These are phyloP conservation scores for Primulina tabacum DNA, from an alignment of 257 asterid species.

Conservation along the genomic window DNA sequence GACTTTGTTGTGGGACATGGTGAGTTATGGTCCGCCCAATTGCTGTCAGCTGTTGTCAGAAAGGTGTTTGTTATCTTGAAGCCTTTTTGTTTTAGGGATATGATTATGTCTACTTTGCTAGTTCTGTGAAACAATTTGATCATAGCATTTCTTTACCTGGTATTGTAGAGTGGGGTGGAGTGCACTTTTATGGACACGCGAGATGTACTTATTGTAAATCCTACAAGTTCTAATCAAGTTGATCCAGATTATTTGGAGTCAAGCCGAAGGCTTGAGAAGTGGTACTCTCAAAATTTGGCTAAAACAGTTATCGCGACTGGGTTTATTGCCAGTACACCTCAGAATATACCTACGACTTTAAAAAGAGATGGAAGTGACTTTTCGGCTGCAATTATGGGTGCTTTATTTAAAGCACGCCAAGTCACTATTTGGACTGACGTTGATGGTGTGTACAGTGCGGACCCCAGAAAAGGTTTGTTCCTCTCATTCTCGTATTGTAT, in stretches of 20 bases:
- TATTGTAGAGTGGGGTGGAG: constrained; percentile 61
- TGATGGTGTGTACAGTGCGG: constrained; percentile 97
- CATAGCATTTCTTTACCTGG: constrained; percentile 17
- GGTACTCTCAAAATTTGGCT: constrained; percentile 67
- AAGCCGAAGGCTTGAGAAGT: constrained; percentile 64
- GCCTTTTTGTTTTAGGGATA: constrained; percentile 5
- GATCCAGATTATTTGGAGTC: constrained; percentile 94
- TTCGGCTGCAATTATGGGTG: constrained; percentile 98
- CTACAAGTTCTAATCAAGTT: constrained; percentile 75
- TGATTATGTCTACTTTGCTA: constrained; percentile 20
- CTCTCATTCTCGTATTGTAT: constrained; percentile 14
- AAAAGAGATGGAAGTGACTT: constrained; percentile 99
- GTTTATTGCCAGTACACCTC: constrained; percentile 84
- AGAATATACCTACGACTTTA: constrained; percentile 92
- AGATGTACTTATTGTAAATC: constrained; percentile 89
- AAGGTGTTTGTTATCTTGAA: constrained; percentile 51
- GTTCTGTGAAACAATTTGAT: constrained; percentile 1
- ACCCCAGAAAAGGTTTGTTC: constrained; percentile 86
- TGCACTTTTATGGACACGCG: constrained; percentile 96
- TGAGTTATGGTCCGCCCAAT: constrained; percentile 94
- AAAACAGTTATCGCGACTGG: constrained; percentile 88
- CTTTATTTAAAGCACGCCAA: constrained; percentile 81
- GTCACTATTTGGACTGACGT: constrained; percentile 99
- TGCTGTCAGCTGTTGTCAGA: constrained; percentile 71
- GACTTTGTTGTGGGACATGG: constrained; percentile 99